Evolutionary conservation across 2,329 filamentous ascomycete genomes (phyloP).

Genomic region (Acrodontium crateriforme): DNA sequence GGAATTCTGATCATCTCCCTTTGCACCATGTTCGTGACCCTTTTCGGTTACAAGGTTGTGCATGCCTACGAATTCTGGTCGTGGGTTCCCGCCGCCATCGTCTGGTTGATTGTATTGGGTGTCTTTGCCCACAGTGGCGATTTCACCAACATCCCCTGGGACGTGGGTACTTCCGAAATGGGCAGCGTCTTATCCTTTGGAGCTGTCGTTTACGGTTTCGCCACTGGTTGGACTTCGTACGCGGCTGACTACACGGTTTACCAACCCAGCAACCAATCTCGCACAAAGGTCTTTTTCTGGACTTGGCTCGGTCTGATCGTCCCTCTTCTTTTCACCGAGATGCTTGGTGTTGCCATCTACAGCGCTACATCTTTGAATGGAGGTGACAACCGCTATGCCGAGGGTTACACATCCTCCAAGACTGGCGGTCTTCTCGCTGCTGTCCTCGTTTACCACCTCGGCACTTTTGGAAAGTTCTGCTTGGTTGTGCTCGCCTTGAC

Average conservation of each 20-base stretch:
- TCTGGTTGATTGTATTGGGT: conserved; percentile 59
- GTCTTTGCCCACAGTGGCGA: conserved; percentile 53
- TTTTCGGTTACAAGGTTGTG: conserved; percentile 63
- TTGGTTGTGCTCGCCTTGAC: conserved; percentile 30
- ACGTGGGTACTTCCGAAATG: conserved; percentile 43
- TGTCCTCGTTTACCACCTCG: conserved; percentile 49
- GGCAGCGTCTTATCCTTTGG: conserved; percentile 51
- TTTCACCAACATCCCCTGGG: conserved; percentile 50
- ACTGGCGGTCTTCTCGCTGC: conserved; percentile 55
- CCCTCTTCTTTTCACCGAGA: conserved; percentile 59
- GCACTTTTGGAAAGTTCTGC: conserved; percentile 60
- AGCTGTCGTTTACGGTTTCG: conserved; percentile 52
- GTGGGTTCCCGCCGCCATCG: conserved; percentile 59
- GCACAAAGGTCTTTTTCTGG: conserved; percentile 51
- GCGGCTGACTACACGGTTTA: conserved; percentile 73
- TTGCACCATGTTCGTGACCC: conserved; percentile 54
- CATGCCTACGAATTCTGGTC: conserved; percentile 64
- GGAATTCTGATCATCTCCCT: conserved; percentile 62
- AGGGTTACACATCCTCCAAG: conserved; percentile 41
- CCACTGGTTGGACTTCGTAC: conserved; percentile 60
- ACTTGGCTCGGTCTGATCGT: conserved; percentile 57
- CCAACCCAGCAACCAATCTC: conserved; percentile 49
- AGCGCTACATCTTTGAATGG: conserved; percentile 46
- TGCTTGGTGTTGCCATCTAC: conserved; percentile 57
- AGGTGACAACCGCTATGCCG: conserved; percentile 40